These are phyloP conservation scores for Piper longum DNA, from an alignment of 164 flowering plant species.

Conservation along the genomic window DNA sequence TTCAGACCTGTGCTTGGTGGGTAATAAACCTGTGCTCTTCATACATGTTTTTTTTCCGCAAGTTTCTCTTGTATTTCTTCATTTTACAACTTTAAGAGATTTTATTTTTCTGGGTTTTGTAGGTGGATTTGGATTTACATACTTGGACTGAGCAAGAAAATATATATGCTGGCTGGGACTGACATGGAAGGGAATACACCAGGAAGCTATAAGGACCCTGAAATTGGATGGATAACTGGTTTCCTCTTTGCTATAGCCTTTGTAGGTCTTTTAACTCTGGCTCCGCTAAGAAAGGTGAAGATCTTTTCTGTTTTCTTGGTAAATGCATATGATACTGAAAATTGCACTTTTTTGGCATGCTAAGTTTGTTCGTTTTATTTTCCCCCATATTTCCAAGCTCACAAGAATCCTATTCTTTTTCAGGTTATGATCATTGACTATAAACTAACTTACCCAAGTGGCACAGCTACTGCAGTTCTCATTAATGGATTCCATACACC, in stretches of 20 bases:
- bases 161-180: constrained; percentile 56
- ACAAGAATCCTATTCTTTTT: constrained; percentile 1
- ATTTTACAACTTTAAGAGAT: neutral
- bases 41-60: neutral
- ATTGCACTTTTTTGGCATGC: too few relatives aligned
- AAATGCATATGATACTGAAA: too few relatives aligned
- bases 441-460: constrained; percentile 67
- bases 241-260: constrained; percentile 55
- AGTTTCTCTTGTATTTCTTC: neutral
- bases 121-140: constrained; percentile 96
- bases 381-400: neutral
- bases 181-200: constrained; percentile 42
- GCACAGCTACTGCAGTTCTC: constrained; percentile 80
- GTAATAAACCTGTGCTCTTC: too few relatives aligned
- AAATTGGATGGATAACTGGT: constrained; percentile 70
- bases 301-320: too few relatives aligned
- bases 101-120: constrained; percentile 8
- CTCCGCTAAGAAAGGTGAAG: constrained; percentile 92
- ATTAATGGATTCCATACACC: constrained; percentile 76
- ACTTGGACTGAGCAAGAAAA: constrained; percentile 62
- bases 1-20: constrained; percentile 91
- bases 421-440: constrained; percentile 84
- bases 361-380: neutral
- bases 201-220: constrained; percentile 56
- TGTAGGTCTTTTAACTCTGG: constrained; percentile 73